Evolutionary conservation across 495 filamentous ascomycete genomes (phyloP).

Genomic region (Penicillium cosmopolitanum): DNA sequence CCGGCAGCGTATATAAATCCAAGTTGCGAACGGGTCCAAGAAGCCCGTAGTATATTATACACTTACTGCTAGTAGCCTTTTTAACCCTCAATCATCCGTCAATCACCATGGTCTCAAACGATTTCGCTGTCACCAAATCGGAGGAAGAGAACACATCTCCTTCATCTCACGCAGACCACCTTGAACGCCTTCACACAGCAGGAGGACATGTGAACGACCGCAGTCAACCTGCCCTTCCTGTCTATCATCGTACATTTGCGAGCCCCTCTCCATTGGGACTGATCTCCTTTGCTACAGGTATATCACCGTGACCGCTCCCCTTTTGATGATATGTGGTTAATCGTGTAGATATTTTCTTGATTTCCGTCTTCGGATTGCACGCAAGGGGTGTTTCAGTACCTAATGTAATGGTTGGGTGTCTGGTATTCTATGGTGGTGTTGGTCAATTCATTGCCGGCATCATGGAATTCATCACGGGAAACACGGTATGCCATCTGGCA

Average conservation of each 20-base stretch:
- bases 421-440: slow-evolving; percentile 16
- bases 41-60: not conserved
- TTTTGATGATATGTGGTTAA: not conserved
- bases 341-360: not conserved
- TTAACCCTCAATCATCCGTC: not conserved
- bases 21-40: not conserved
- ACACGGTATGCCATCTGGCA: slow-evolving; percentile 2
- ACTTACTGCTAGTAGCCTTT: not conserved
- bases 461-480: slow-evolving; percentile 17
- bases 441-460: slow-evolving; percentile 17
- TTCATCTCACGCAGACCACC: slow-evolving; percentile 8
- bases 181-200: slow-evolving; percentile 14
- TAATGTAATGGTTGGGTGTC: slow-evolving; percentile 13
- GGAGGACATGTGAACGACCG: slow-evolving; percentile 10
- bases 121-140: not conserved
- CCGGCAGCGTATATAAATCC: not conserved
- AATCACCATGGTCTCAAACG: slow-evolving; percentile 5
- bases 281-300: slow-evolving; percentile 16
- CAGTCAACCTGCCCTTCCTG: slow-evolving; percentile 9
- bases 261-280: slow-evolving; percentile 15
- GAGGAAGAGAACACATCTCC: not conserved
- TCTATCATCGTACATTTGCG: slow-evolving; percentile 16
- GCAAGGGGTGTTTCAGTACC: not conserved
- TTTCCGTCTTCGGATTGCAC: not conserved
- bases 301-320: not conserved